phyloP scores from a whole-genome alignment of 805 yeast genomes.

The Yarrowia deformans region DNA sequence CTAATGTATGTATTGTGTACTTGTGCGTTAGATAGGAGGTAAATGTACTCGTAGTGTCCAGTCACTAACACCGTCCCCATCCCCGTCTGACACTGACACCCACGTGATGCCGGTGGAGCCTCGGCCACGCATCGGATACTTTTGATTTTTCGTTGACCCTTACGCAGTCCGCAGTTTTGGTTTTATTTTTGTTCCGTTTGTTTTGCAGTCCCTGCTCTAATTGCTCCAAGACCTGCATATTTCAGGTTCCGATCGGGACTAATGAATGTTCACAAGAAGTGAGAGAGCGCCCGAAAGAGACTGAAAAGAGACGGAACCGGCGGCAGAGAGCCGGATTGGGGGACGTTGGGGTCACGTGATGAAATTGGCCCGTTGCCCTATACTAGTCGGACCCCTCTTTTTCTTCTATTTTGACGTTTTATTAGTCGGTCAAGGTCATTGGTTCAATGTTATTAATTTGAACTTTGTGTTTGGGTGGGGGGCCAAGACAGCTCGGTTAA shows the following conservation, averaged over 20 bases:
- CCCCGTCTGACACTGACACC: constrained; percentile 1
- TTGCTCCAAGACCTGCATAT: constrained; percentile 29
- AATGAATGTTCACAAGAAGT: neutral
- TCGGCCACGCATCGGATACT: no score
- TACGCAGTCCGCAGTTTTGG: no score
- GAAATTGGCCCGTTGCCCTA: neutral
- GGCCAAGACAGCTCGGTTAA: no score
- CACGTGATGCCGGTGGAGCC: neutral
- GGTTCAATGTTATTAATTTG: neutral
- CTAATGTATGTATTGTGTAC: no score
- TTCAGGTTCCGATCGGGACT: constrained; percentile 34
- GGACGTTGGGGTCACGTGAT: neutral
- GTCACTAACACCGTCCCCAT: no score
- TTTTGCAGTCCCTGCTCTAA: constrained; percentile 18
- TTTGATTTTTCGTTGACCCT: no score
- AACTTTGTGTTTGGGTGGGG: neutral
- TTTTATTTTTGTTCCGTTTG: neutral
- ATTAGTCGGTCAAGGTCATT: constrained; percentile 6
- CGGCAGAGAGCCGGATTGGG: neutral
- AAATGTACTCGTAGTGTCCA: no score
- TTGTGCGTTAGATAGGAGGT: no score
- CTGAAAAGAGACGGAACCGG: neutral
- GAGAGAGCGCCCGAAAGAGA: neutral
- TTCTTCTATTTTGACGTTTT: neutral
- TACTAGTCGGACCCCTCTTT: neutral